Evolutionary conservation across 1,284 basidiomycete genomes (phyloP).

Genomic region (Leucoagaricus sp.): DNA sequence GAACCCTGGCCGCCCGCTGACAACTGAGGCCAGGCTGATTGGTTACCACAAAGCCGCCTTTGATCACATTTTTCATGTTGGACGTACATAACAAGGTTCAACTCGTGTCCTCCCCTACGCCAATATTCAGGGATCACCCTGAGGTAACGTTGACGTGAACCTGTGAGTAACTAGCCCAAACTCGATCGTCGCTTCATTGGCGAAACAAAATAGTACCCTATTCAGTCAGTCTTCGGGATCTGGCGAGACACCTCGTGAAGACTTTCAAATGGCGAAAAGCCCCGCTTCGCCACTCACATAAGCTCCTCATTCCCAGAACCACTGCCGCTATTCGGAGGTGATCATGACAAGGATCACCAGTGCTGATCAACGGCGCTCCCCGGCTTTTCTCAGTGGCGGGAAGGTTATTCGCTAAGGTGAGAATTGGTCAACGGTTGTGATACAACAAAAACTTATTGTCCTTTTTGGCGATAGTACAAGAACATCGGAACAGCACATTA

Average conservation of each 20-base stretch:
- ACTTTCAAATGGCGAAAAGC: neutral
- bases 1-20: conserved; percentile 4
- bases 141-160: conserved; percentile 5
- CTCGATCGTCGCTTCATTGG: neutral
- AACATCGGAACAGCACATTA: neutral
- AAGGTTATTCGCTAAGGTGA: neutral
- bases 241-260: conserved; percentile 1
- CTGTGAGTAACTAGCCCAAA: neutral
- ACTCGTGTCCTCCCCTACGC: conserved; percentile 1
- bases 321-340: conserved; percentile 2
- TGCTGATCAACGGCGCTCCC: neutral
- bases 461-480: neutral
- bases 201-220: neutral
- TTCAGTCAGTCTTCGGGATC: conserved; percentile 8
- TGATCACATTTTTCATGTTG: neutral
- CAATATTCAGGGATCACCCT: conserved; percentile 1
- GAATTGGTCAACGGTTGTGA: neutral
- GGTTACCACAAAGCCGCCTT: conserved; percentile 5
- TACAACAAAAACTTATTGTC: neutral
- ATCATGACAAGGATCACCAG: neutral
- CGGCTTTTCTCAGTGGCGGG: neutral
- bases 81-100: neutral
- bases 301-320: conserved; percentile 8
- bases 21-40: conserved; percentile 10
- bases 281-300: conserved; percentile 7